Evolutionary conservation across 768 basidiomycete genomes (phyloP), one percentile per base, ranked within the genome.

Genomic region (Candolleomyces aberdarensis): DNA sequence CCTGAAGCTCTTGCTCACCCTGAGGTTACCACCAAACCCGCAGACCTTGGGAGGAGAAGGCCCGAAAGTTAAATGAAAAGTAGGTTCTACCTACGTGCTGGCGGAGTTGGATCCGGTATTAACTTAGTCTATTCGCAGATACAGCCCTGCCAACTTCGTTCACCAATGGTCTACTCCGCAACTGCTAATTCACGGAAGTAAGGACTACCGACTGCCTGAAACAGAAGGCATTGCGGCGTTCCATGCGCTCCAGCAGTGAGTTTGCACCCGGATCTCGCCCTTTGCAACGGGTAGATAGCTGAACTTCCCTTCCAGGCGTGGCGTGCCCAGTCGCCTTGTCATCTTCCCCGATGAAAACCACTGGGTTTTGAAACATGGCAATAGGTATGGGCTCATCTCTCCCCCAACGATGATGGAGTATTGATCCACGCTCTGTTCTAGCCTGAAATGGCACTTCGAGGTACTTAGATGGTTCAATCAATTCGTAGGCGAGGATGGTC

Each of bases 381-480:
- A 92, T 66, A 90, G 86, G 86, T 85, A 29, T 32, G 78, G 64
- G 36, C 43, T 1, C 39, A 59, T 48, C 58, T 26, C n/a, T 29
- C 41, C 44, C n/a, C 2, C 22, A 49, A 19, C 53, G 39, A 63
- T 3, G 1, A 11, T 58, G 56, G 4, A 1, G 39, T 5, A 56
- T 43, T 26, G 22, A 41, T 26, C 32, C 57, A 43, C 43, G 26
- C 43, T 19, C n/a, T 51, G 41, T 44, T 57, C 39, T 67, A 91
- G 92, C 69, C 75, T 96, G 71, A 94, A 94, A 71, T 98, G 96
- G 96, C 93, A 98, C 74, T 80, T 90, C 64, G 96, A 99, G 71
- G 89, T 98, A 13, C 89, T 99, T 76, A 81, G 84, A 62, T 98
- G 94, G 94, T 88, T 97, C 63, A 85, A 89, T 59, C 73, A 85